phyloP scores from a whole-genome alignment of 2,329 filamentous ascomycete species.

The Colletotrichum kahawae region DNA sequence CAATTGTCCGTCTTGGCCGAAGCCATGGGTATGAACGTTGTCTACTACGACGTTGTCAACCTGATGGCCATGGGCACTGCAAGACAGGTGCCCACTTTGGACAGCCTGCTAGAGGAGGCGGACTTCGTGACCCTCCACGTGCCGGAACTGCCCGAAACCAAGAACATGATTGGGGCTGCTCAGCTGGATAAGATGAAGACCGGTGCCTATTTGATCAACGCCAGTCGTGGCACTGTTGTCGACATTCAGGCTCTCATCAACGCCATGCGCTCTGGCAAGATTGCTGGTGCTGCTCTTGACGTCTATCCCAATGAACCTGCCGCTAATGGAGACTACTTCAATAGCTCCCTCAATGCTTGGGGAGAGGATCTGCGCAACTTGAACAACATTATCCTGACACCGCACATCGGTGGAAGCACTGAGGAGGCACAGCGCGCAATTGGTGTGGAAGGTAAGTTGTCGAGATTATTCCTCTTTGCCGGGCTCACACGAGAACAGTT shows the following conservation, averaged over 20 bases:
- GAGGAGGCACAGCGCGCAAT: conserved; percentile 98
- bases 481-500: conserved; percentile 52
- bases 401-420: conserved; percentile 96
- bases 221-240: conserved; percentile 90
- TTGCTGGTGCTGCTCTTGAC: conserved; percentile 94
- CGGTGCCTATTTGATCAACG: conserved; percentile 94
- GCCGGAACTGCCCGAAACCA: conserved; percentile 90
- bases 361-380: conserved; percentile 82
- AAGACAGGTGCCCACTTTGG: conserved; percentile 78
- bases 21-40: conserved; percentile 96
- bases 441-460: conserved; percentile 73
- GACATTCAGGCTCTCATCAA: conserved; percentile 92
- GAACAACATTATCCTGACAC: conserved; percentile 93
- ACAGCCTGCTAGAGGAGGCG: conserved; percentile 76
- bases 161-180: conserved; percentile 82
- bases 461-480: not conserved
- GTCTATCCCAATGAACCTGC: conserved; percentile 95
- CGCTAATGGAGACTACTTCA: conserved; percentile 96
- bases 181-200: conserved; percentile 90
- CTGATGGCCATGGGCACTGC: conserved; percentile 94
- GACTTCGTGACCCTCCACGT: conserved; percentile 97
- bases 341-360: conserved; percentile 81
- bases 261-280: conserved; percentile 82
- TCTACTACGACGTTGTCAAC: conserved; percentile 95
- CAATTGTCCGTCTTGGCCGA: conserved; percentile 95